These are phyloP conservation scores for Parasitella parasitica DNA, from an alignment of 371 early-diverging fungal species.

Conservation along the genomic window DNA sequence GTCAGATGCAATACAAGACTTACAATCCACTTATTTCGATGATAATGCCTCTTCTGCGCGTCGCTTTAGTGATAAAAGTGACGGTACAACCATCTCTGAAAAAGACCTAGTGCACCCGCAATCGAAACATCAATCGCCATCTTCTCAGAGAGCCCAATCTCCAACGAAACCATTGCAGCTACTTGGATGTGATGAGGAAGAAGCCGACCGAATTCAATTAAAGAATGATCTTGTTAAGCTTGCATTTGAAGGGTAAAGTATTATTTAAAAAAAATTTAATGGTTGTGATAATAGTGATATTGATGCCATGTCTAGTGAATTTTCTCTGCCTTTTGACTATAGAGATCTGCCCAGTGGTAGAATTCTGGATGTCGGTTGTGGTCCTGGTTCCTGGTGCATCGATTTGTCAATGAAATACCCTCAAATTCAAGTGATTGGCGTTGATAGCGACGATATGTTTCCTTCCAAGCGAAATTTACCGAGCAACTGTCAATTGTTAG, in stretches of 20 bases:
- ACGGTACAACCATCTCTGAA: constrained; percentile 3
- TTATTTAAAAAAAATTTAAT: too few species aligned
- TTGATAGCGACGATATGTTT: constrained; percentile 35
- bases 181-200: constrained; percentile 31
- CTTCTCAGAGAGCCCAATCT: not conserved
- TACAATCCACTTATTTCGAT: constrained; percentile 1
- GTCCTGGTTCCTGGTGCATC: constrained; percentile 39
- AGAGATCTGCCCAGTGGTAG: constrained; percentile 8
- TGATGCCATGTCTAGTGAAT: constrained; percentile 24
- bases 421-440: constrained; percentile 30
- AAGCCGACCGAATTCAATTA: constrained; percentile 34
- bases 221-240: constrained; percentile 38
- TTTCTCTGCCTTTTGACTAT: constrained; percentile 29
- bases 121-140: not conserved
- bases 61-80: constrained; percentile 8
- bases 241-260: constrained; percentile 42
- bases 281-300: too few species aligned
- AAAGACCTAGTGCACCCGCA: not conserved
- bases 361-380: constrained; percentile 37
- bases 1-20: constrained; percentile 1
- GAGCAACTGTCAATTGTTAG: constrained; percentile 26
- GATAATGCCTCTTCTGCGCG: constrained; percentile 5
- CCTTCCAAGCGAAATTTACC: constrained; percentile 27
- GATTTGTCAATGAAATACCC: constrained; percentile 33
- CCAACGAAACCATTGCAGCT: not conserved